Evolutionary conservation across 75 land plant species (phyloP).

Genomic region (Picea glauca): DNA sequence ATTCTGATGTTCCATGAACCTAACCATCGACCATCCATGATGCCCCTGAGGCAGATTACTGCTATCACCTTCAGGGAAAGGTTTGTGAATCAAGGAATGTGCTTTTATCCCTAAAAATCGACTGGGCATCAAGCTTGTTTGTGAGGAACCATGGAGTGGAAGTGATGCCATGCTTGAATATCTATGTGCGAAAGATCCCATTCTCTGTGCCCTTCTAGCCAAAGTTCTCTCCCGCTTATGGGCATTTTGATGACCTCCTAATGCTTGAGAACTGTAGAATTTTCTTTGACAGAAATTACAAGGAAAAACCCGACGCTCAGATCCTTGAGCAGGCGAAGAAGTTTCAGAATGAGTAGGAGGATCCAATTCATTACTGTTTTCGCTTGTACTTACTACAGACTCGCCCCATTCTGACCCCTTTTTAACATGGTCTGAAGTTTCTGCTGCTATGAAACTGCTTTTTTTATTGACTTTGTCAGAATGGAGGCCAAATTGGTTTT

Average conservation of each 20-base stretch:
- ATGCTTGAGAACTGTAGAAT: conserved; percentile 55
- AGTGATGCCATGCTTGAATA: conserved; percentile 40
- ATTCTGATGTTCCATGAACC: too few relatives aligned
- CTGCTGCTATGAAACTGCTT: neutral
- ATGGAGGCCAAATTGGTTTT: neutral
- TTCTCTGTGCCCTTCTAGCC: conserved; percentile 36
- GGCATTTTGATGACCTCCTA: conserved; percentile 61
- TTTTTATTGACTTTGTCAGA: neutral
- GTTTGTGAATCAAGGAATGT: conserved; percentile 41
- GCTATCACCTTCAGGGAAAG: neutral
- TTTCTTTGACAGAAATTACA: conserved; percentile 51
- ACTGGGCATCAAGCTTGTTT: neutral
- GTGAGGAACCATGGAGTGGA: conserved; percentile 48
- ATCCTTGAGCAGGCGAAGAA: neutral
- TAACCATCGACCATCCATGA: conserved; percentile 9
- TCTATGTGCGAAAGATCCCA: conserved; percentile 27
- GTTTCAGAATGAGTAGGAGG: neutral
- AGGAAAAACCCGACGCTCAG: conserved; percentile 27
- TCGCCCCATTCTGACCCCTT: neutral
- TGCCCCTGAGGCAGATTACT: neutral
- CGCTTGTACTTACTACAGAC: neutral
- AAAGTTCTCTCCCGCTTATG: conserved; percentile 50
- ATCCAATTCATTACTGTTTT: too few relatives aligned
- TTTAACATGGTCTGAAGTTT: neutral
- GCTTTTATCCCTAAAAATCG: conserved; percentile 52